phyloP scores from a whole-genome alignment of 2,329 filamentous ascomycete species.

The Aspergillus amoenus region DNA sequence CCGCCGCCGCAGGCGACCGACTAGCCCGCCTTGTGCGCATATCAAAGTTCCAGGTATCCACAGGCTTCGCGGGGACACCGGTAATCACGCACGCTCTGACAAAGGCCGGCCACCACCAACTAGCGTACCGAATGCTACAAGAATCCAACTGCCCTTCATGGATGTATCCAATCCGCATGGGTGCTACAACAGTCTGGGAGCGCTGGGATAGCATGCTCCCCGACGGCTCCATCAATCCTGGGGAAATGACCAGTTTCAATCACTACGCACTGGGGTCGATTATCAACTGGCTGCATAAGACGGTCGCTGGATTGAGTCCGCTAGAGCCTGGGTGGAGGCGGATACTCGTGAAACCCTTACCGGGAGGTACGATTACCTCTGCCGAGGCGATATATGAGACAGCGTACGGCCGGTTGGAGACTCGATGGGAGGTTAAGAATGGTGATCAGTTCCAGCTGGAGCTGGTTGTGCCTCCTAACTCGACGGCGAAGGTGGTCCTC shows the following conservation, averaged over 20 bases:
- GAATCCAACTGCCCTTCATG: constrained; percentile 36
- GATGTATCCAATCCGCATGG: constrained; percentile 44
- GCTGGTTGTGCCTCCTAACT: constrained; percentile 23
- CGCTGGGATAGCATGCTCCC: constrained; percentile 44
- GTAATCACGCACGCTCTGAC: constrained; percentile 30
- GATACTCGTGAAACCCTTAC: constrained; percentile 29
- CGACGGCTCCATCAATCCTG: constrained; percentile 40
- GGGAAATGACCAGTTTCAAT: constrained; percentile 45
- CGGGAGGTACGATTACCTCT: constrained; percentile 30
- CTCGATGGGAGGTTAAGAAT: constrained; percentile 18
- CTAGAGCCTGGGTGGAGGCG: constrained; percentile 33
- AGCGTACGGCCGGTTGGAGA: constrained; percentile 30
- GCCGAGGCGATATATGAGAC: constrained; percentile 31
- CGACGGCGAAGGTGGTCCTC: constrained; percentile 18
- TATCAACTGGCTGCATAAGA: constrained; percentile 39
- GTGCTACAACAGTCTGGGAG: constrained; percentile 46
- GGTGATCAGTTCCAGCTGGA: constrained; percentile 13
- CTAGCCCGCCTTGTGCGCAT: constrained; percentile 24
- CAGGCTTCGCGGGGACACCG: constrained; percentile 37
- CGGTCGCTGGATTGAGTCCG: constrained; percentile 24
- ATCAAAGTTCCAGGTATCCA: constrained; percentile 32
- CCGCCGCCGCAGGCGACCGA: constrained; percentile 1
- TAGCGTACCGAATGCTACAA: constrained; percentile 43
- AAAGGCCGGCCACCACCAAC: constrained; percentile 18
- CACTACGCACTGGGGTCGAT: constrained; percentile 45